A percentile compares a stretch with the other conserved stretches of the same genome.
Evolutionary conservation across 139 green algal genomes (phyloP).

Genomic region (Coccomyxa sp.): DNA sequence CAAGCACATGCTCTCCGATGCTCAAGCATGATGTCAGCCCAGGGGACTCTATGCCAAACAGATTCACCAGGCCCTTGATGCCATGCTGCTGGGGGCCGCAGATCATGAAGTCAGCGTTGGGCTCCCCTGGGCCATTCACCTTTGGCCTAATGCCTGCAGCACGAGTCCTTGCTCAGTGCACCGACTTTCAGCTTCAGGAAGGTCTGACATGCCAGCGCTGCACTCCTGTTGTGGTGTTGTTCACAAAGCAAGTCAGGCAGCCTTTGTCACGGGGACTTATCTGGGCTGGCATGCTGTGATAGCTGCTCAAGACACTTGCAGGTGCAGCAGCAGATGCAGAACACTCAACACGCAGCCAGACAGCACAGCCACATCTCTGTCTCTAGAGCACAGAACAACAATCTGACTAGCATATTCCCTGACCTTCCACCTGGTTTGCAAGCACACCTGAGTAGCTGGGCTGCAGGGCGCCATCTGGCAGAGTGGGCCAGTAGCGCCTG

Average conservation of each 20-base stretch:
- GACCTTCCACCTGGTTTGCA: neutral
- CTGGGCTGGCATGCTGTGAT: no score
- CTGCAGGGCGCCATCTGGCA: constrained; percentile 59
- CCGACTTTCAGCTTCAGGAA: neutral
- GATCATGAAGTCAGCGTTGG: constrained; percentile 64
- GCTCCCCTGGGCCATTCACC: constrained; percentile 42
- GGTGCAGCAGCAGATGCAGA: no score
- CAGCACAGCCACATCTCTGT: no score
- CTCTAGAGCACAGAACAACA: no score
- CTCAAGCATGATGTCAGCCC: constrained; percentile 73
- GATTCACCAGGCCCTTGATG: constrained; percentile 56
- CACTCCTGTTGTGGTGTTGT: neutral
- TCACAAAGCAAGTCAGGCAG: neutral
- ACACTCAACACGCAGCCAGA: no score
- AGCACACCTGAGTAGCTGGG: constrained; percentile 62
- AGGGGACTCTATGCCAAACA: constrained; percentile 87
- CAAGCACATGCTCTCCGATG: constrained; percentile 56
- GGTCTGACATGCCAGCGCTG: neutral
- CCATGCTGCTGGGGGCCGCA: constrained; percentile 40
- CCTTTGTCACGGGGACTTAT: neutral
- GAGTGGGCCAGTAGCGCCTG: constrained; percentile 64
- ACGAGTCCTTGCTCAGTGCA: neutral
- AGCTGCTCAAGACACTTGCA: no score
- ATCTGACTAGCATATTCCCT: no score
- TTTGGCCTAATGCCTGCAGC: constrained; percentile 6